A percentile compares a stretch with the other conserved stretches of the same genome.
Conservation (phyloP, 768 basidiomycete genomes). For the Lyophyllum decastes region DNA sequence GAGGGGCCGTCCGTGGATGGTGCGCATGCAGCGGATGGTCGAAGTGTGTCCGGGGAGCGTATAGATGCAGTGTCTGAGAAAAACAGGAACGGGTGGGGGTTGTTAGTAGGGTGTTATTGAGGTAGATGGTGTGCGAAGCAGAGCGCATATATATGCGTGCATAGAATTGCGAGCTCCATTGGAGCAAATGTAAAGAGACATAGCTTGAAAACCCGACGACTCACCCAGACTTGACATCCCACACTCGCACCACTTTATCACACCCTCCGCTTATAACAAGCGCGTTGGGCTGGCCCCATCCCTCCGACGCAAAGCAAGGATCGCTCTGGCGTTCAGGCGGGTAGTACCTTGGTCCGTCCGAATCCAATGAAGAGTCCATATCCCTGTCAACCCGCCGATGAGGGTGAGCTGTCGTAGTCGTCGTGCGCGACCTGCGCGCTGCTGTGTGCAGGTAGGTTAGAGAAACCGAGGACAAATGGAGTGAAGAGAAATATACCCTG, state of each 20-base stretch:
- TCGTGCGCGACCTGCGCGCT: too few relatives aligned
- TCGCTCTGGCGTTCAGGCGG: conserved; percentile 42
- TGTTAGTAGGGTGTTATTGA: background rate
- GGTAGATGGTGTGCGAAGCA: background rate
- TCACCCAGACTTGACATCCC: conserved; percentile 87
- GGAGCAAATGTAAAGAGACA: too few relatives aligned
- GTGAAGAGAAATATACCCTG: background rate
- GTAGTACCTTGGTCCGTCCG: conserved; percentile 3
- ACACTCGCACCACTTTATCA: conserved; percentile 88
- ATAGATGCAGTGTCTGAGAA: conserved; percentile 65
- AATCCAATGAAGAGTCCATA: too few relatives aligned
- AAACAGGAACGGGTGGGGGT: too few relatives aligned
- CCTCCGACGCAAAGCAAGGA: conserved; percentile 68
- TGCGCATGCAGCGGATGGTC: conserved; percentile 89
- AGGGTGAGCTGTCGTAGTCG: too few relatives aligned
- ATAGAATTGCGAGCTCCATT: background rate
- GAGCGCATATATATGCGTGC: background rate
- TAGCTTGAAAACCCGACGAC: too few relatives aligned
- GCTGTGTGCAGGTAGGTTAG: background rate
- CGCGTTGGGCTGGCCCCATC: conserved; percentile 87
- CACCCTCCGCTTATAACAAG: conserved; percentile 92
- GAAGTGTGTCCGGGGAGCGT: conserved; percentile 82
- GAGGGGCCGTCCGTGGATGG: conserved; percentile 83
- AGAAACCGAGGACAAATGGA: background rate
- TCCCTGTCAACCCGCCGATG: too few relatives aligned